phyloP scores from a whole-genome alignment of 1,139 yeast genomes.

The Blastobotrys indianensis region DNA sequence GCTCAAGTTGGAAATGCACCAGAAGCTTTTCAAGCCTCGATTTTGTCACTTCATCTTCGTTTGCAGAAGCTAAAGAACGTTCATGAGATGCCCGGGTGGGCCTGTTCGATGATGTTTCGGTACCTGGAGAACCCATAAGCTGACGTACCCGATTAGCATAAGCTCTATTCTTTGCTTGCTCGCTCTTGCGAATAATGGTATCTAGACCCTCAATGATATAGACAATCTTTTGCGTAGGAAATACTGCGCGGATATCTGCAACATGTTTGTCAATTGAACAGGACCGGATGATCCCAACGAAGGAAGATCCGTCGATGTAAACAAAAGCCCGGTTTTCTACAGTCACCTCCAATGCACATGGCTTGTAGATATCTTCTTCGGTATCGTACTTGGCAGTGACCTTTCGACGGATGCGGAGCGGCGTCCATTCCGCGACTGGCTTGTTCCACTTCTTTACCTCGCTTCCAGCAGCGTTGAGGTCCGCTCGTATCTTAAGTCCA shows the following conservation, averaged over 20 bases:
- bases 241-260: slow-evolving; percentile 7
- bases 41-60: neutral
- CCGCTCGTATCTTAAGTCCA: slow-evolving; percentile 10
- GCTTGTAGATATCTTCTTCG: slow-evolving; percentile 18
- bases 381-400: slow-evolving; percentile 17
- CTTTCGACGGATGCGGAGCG: slow-evolving; percentile 17
- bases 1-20: slow-evolving; percentile 16
- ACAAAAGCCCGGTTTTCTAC: slow-evolving; percentile 17
- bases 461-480: slow-evolving; percentile 6
- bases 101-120: neutral
- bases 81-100: neutral
- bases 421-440: neutral
- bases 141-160: slow-evolving; percentile 23
- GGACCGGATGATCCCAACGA: slow-evolving; percentile 8
- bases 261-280: slow-evolving; percentile 12
- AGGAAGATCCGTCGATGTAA: slow-evolving; percentile 11
- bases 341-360: slow-evolving; percentile 14
- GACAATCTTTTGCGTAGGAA: slow-evolving; percentile 14
- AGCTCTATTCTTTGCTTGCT: slow-evolving; percentile 17
- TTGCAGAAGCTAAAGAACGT: neutral
- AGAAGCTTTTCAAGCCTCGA: slow-evolving; percentile 9
- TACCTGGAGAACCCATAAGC: slow-evolving; percentile 13
- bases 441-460: slow-evolving; percentile 8
- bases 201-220: slow-evolving; percentile 26
- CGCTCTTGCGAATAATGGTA: slow-evolving; percentile 15